phyloP scores from a whole-genome alignment of 192 early-diverging fungal genomes.

The Backusella macrospora region DNA sequence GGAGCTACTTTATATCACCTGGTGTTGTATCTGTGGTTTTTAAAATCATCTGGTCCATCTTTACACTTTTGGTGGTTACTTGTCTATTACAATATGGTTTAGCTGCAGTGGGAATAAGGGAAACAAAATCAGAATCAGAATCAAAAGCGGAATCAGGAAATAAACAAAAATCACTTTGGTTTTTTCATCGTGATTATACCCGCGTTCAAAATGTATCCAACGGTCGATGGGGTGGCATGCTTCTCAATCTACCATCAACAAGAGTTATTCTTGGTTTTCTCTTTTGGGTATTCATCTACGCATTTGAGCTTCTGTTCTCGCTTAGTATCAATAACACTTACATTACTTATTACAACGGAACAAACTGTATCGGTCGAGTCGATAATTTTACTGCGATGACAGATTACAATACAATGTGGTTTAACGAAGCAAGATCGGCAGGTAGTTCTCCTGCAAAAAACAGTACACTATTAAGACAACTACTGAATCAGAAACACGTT shows the following conservation, averaged over 20 bases:
- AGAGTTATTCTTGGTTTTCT: not conserved
- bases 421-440: not conserved
- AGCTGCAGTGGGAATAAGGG: not conserved
- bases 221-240: not conserved
- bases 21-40: slow-evolving; percentile 6
- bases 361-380: not conserved
- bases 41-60: not conserved
- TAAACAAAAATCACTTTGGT: not conserved
- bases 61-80: not conserved
- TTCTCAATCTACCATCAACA: not conserved
- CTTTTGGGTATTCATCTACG: slow-evolving; percentile 2
- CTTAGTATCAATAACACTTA: not conserved
- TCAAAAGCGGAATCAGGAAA: not conserved
- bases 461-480: not conserved
- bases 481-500: not conserved
- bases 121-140: too few species aligned
- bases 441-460: not conserved
- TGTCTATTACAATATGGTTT: not conserved
- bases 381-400: not conserved
- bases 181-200: not conserved
- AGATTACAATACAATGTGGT: not conserved
- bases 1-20: not conserved
- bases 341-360: not conserved
- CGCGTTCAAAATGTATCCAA: not conserved
- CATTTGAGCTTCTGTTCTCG: not conserved